Evolutionary conservation across 1,284 basidiomycete species (phyloP), one percentile per base, ranked within the genome.

Genomic region (Laetiporus sulphureus): DNA sequence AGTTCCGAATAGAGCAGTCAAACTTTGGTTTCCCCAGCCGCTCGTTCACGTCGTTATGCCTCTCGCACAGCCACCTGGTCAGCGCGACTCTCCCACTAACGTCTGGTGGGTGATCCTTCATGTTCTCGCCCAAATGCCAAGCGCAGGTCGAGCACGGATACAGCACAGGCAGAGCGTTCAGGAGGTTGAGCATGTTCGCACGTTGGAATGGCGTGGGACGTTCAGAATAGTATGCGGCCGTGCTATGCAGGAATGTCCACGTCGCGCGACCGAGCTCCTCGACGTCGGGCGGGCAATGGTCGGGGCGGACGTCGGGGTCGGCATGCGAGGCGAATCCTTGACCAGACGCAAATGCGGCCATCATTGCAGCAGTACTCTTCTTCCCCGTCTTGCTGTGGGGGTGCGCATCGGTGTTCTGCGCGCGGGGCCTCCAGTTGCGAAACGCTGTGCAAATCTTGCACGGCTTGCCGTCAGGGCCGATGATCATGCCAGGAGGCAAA

Each of bases 231-330:
- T 96, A 94, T 13, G 93, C 89, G 0, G 91, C 91, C 3, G 92
- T 85, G 1, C 91, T 84, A 60, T 97, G 93, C 27, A 97, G 72
- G 74, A 97, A 96, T 15, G 91, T 87, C 93, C 93, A 97, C 3
- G 93, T 95, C 36, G 93, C 84, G 38, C 81, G 78, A 4, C 93
- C 93, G 31, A 97, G 80, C 43, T 79, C 71, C 54, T 91, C 88
- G 33, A 84, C 82, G 61, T 96, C 92, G 0, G 91, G 80, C 10
- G 93, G 93, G 57, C 93, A 96, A 47, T 87, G 68, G 19, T 67
- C 66, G 2, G 78, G 76, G 34, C 69, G 72, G n/a, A 57, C 57
- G n/a, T 72, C 66, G 12, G 51, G 47, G 20, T 63, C 51, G 3
- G 61, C 56, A 22, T 62, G 55, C 0, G 67, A 61, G 13, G 66